Conservation (phyloP, 305 asterid genomes). For the Salvia sclarea region DNA sequence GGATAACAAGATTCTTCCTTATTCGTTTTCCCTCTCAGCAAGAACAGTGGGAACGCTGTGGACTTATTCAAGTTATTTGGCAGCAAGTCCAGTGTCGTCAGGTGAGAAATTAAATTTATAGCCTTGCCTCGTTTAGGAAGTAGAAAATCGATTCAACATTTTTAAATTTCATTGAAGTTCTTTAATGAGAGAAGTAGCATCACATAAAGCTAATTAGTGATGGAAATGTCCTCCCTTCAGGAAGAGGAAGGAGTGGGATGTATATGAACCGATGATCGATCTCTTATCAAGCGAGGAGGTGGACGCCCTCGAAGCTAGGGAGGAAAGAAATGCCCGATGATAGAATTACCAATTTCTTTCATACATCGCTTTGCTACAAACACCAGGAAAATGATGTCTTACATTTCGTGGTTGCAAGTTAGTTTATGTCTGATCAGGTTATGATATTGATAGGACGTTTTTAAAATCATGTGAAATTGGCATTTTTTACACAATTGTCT, state of each 20-base stretch:
- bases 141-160: background rate
- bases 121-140: background rate
- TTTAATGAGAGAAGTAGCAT: background rate
- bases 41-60: constrained; percentile 70
- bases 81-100: constrained; percentile 66
- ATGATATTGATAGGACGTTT: too few relatives aligned
- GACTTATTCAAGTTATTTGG: constrained; percentile 86
- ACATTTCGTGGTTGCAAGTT: too few relatives aligned
- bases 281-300: constrained; percentile 78
- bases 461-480: too few relatives aligned
- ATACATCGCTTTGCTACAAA: background rate
- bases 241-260: constrained; percentile 87
- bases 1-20: constrained; percentile 25
- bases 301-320: constrained; percentile 82
- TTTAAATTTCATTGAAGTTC: background rate
- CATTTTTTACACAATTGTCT: too few relatives aligned
- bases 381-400: too few relatives aligned
- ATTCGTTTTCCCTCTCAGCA: constrained; percentile 48
- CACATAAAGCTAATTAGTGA: background rate
- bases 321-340: constrained; percentile 62
- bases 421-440: too few relatives aligned
- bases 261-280: constrained; percentile 77
- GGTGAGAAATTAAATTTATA: constrained; percentile 45
- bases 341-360: background rate
- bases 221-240: constrained; percentile 36